These are phyloP conservation scores for Verticillium zaregamsianum DNA, from an alignment of 2,329 filamentous ascomycete species.

Conservation along the genomic window DNA sequence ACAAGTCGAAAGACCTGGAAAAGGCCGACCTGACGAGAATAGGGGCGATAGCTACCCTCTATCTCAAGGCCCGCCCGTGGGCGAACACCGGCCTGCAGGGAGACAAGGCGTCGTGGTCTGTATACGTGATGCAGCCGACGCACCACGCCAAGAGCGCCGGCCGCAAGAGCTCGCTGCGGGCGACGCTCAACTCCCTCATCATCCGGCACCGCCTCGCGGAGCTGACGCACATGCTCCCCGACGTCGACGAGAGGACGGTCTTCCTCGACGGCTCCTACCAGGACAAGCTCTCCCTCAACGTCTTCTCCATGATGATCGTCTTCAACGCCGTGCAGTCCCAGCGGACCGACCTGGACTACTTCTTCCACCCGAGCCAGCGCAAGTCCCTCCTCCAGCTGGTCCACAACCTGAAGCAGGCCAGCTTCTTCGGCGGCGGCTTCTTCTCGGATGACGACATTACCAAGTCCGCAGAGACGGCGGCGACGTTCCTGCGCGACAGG, in stretches of 20 bases:
- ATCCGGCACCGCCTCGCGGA: slow-evolving; percentile 75
- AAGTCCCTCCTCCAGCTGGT: slow-evolving; percentile 66
- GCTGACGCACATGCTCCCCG: slow-evolving; percentile 65
- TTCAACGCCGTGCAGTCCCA: slow-evolving; percentile 89
- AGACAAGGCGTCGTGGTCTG: slow-evolving; percentile 63
- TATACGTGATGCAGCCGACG: slow-evolving; percentile 62
- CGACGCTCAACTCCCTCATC: slow-evolving; percentile 73
- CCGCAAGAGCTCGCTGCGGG: slow-evolving; percentile 58
- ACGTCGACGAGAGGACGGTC: slow-evolving; percentile 66
- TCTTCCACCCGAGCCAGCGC: slow-evolving; percentile 75
- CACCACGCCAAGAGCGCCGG: slow-evolving; percentile 50
- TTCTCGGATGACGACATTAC: slow-evolving; percentile 61
- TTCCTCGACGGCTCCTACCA: slow-evolving; percentile 78
- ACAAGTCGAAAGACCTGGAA: slow-evolving; percentile 43
- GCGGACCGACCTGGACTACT: slow-evolving; percentile 76
- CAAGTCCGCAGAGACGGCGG: slow-evolving; percentile 61
- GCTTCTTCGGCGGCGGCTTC: slow-evolving; percentile 80
- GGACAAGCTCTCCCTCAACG: slow-evolving; percentile 76
- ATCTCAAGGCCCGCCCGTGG: slow-evolving; percentile 77
- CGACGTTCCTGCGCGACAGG: slow-evolving; percentile 62
- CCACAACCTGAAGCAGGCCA: slow-evolving; percentile 74
- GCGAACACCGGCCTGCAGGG: slow-evolving; percentile 51
- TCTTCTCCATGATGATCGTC: slow-evolving; percentile 80
- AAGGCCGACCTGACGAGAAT: slow-evolving; percentile 62
- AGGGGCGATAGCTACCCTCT: slow-evolving; percentile 63